phyloP scores from a whole-genome alignment of 2,329 filamentous ascomycete genomes.

The Xylariaceae sp. region DNA sequence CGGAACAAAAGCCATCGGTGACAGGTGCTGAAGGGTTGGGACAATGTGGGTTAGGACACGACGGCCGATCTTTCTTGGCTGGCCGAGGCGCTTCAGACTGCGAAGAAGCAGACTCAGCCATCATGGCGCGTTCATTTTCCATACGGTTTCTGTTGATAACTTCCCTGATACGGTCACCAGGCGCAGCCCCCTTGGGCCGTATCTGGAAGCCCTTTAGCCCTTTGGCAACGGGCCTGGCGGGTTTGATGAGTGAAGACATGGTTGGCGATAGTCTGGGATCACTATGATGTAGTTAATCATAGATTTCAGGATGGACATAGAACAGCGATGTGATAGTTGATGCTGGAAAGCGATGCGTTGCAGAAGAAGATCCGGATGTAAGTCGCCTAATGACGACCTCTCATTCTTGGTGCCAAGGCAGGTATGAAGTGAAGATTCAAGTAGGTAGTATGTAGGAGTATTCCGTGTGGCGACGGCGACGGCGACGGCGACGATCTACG shows the following conservation, averaged over 20 bases:
- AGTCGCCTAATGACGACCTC: conserved; percentile 5
- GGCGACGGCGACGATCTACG: too few species aligned
- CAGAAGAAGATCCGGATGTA: conserved; percentile 1
- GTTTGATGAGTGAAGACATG: conserved; percentile 47
- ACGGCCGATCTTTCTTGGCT: conserved; percentile 24
- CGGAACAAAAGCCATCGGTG: conserved; percentile 66
- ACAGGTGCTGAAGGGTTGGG: conserved; percentile 51
- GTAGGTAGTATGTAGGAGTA: too few species aligned
- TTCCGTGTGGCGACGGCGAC: too few species aligned
- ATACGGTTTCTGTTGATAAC: conserved; percentile 27
- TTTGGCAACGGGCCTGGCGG: conserved; percentile 31
- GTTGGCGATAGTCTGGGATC: conserved; percentile 24
- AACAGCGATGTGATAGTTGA: not conserved
- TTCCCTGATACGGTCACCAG: conserved; percentile 48
- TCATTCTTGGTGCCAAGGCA: conserved; percentile 2
- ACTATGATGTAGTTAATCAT: not conserved
- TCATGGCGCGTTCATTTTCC: conserved; percentile 25
- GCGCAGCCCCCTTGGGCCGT: conserved; percentile 42
- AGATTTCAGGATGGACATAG: not conserved
- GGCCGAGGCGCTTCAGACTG: conserved; percentile 18
- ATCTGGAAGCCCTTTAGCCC: conserved; percentile 34
- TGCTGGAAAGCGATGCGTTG: not conserved
- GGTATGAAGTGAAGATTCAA: not conserved
- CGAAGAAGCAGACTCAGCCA: conserved; percentile 21
- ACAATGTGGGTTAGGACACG: conserved; percentile 56